phyloP scores from a whole-genome alignment of 2,329 filamentous ascomycete species.

The Diplodia sapinea region DNA sequence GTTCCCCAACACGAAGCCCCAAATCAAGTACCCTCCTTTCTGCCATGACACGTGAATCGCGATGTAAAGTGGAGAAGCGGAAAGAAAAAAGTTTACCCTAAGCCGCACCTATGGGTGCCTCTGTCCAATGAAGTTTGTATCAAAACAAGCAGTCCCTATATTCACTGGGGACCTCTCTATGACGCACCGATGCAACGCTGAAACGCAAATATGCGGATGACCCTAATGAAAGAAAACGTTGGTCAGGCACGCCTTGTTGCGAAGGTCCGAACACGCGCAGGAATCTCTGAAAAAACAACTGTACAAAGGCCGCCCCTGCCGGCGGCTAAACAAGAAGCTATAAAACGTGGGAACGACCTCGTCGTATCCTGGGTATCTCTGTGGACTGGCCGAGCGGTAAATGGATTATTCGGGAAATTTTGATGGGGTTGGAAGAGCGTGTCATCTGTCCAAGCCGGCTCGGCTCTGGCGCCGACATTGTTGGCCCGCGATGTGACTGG shows the following conservation, averaged over 20 bases:
- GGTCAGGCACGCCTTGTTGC: conserved; percentile 20
- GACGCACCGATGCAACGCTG: conserved; percentile 31
- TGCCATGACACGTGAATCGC: conserved; percentile 17
- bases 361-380: conserved; percentile 28
- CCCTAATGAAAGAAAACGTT: conserved; percentile 16
- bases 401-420: conserved; percentile 12
- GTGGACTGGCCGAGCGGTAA: conserved; percentile 24
- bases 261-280: conserved; percentile 7
- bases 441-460: conserved; percentile 30
- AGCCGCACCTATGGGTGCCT: neutral
- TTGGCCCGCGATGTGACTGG: neutral
- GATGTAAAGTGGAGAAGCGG: conserved; percentile 3
- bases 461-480: conserved; percentile 6
- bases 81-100: conserved; percentile 9
- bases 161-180: conserved; percentile 24
- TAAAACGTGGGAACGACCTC: conserved; percentile 20
- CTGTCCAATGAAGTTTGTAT: conserved; percentile 18
- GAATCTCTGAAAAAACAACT: conserved; percentile 14
- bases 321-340: neutral
- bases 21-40: conserved; percentile 3
- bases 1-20: conserved; percentile 2
- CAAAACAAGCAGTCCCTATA: conserved; percentile 15
- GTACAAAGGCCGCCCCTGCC: conserved; percentile 1
- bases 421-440: conserved; percentile 13
- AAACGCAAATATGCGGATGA: conserved; percentile 25